Conservation (phyloP, 2,329 filamentous ascomycete genomes). For the Fusarium sarcochroum region DNA sequence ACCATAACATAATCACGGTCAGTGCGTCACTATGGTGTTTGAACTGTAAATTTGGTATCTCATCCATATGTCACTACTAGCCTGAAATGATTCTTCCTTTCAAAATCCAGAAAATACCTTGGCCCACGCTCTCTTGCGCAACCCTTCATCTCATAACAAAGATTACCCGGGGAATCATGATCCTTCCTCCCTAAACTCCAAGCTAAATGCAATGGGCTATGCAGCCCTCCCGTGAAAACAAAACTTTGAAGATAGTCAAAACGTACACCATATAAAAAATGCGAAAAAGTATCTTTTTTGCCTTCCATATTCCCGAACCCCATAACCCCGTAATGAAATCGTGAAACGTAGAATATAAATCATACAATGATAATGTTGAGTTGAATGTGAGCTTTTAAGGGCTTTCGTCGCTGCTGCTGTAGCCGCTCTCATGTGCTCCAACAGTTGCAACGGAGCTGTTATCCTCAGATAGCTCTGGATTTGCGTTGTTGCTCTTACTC, state of each 20-base stretch:
- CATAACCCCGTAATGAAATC: slow-evolving; percentile 6
- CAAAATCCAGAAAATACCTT: slow-evolving; percentile 8
- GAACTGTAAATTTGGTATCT: slow-evolving; percentile 33
- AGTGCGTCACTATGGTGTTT: background rate
- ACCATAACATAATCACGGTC: background rate
- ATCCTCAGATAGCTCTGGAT: slow-evolving; percentile 45
- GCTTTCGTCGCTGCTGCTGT: slow-evolving; percentile 54
- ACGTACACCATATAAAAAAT: slow-evolving; percentile 4
- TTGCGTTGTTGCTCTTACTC: slow-evolving; percentile 52
- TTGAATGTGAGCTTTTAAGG: background rate
- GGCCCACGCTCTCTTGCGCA: slow-evolving; percentile 11
- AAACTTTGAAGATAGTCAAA: background rate
- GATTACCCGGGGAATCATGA: slow-evolving; percentile 34
- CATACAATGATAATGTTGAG: slow-evolving; percentile 1
- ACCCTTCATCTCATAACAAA: slow-evolving; percentile 11
- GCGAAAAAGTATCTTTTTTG: background rate
- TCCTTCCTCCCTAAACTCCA: slow-evolving; percentile 40
- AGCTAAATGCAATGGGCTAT: slow-evolving; percentile 42
- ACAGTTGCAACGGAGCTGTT: slow-evolving; percentile 59
- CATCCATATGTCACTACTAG: slow-evolving; percentile 2
- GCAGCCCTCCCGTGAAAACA: slow-evolving; percentile 19
- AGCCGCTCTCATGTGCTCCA: slow-evolving; percentile 57
- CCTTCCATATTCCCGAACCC: slow-evolving; percentile 4
- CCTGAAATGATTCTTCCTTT: slow-evolving; percentile 1
- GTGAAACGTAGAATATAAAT: slow-evolving; percentile 6